phyloP scores from a whole-genome alignment of 257 asterid species.

The Solanum verrucosum region DNA sequence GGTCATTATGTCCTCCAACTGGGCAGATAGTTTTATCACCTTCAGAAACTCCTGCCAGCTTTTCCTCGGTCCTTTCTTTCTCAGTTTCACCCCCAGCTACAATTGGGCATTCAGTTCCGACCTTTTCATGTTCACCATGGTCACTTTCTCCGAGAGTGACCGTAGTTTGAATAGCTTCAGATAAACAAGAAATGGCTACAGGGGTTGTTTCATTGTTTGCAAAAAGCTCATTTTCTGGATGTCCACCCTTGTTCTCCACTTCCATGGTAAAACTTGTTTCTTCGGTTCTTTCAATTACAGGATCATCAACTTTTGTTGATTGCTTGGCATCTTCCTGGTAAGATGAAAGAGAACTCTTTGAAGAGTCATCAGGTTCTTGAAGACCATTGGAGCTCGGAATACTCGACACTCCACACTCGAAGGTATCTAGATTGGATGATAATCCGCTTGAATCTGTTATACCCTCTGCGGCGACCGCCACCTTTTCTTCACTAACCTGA shows the following conservation, averaged over 20 bases:
- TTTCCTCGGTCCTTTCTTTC: conserved; percentile 14
- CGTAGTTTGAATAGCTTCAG: conserved; percentile 15
- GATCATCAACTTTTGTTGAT: conserved; percentile 3
- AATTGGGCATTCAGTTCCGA: background rate
- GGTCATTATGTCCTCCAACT: background rate
- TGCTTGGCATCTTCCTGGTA: conserved; percentile 6
- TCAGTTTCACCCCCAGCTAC: conserved; percentile 13
- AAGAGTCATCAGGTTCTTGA: conserved; percentile 7
- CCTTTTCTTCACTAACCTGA: conserved; percentile 1
- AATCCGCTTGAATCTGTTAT: conserved; percentile 4
- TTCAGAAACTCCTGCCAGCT: background rate
- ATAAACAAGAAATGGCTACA: background rate
- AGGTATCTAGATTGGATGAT: background rate
- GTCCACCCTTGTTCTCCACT: conserved; percentile 7
- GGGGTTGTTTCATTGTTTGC: conserved; percentile 5
- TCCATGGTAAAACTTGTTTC: conserved; percentile 3
- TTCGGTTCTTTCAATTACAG: conserved; percentile 6
- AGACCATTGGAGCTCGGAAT: background rate
- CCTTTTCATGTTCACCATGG: conserved; percentile 11
- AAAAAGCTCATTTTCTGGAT: conserved; percentile 14
- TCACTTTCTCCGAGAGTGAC: conserved; percentile 13
- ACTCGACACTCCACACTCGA: background rate
- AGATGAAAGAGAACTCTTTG: conserved; percentile 1
- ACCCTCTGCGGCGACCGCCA: background rate
- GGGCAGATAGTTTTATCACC: background rate